phyloP scores from a whole-genome alignment of 176 grass and related monocot species.

The bread wheat (Triticum aestivum) region IWGSC_CS_RefSeq_v2.1 NC_057804.1:573146367-573146866 shows the following conservation, averaged over 20 bases:
- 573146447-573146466: background rate
- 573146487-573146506: background rate
- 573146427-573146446: background rate
- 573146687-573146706: background rate
- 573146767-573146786: background rate
- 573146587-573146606: background rate
- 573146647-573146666: background rate
- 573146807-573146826: background rate
- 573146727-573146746: background rate
- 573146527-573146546: background rate
- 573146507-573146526: background rate
- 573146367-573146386: background rate
- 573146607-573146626: background rate
- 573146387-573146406: background rate
- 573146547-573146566: background rate
- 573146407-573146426: background rate
- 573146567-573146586: background rate
- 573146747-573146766: background rate
- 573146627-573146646: background rate
- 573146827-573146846: background rate
- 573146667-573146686: background rate
- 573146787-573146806: background rate
- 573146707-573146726: background rate
- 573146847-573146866: background rate
- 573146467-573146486: background rate